Conservation (phyloP, 441 rosid genomes). For the Arabidopsis hybrid region DNA sequence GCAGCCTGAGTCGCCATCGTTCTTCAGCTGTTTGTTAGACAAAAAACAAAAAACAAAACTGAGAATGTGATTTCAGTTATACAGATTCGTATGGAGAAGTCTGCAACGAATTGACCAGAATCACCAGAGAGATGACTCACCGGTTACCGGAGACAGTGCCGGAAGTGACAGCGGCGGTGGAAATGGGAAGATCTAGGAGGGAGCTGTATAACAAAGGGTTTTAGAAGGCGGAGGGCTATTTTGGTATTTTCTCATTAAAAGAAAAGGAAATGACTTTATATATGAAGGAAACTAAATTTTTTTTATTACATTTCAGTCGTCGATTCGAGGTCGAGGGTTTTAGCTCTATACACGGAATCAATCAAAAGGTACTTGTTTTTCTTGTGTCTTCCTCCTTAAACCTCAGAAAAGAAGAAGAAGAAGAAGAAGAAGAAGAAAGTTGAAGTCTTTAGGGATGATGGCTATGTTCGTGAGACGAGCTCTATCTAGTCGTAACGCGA, state of each 20-base stretch:
- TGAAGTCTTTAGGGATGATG: constrained; percentile 53
- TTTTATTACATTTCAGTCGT: background rate
- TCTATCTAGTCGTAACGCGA: constrained; percentile 43
- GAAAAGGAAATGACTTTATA: no score
- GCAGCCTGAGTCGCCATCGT: constrained; percentile 80
- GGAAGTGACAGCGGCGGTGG: constrained; percentile 31
- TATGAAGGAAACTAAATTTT: background rate
- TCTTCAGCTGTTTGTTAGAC: constrained; percentile 15
- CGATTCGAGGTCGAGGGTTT: constrained; percentile 23
- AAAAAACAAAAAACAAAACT: background rate
- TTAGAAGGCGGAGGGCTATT: constrained; percentile 23
- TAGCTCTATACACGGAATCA: background rate
- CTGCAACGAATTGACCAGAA: background rate
- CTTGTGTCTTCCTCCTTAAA: background rate
- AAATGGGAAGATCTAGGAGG: constrained; percentile 14
- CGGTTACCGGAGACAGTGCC: constrained; percentile 14
- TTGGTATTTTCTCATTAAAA: background rate
- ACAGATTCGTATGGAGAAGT: background rate
- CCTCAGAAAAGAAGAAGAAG: constrained; percentile 6
- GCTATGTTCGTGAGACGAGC: constrained; percentile 64
- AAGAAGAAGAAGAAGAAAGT: background rate
- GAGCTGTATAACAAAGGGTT: constrained; percentile 21
- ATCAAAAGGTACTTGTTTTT: background rate
- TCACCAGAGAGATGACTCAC: constrained; percentile 13
- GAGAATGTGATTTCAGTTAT: background rate